A percentile compares a stretch with the other conserved stretches of the same genome.
phyloP scores from a whole-genome alignment of 2,329 filamentous ascomycete species.

The Talaromyces sp. region DNA sequence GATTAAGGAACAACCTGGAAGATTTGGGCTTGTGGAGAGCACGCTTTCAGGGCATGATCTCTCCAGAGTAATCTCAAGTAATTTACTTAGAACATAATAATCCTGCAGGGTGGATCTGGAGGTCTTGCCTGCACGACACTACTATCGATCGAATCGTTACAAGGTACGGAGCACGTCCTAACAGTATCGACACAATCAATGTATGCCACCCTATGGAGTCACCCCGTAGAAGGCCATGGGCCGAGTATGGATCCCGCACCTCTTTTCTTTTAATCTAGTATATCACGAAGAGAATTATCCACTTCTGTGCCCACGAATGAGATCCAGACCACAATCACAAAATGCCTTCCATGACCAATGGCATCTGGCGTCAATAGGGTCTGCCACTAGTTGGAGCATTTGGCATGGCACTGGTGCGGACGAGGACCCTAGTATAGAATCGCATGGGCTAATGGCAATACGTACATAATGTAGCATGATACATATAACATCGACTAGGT shows the following conservation, averaged over 20 bases:
- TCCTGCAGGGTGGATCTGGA: background rate
- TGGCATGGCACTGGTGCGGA: background rate
- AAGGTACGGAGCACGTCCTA: background rate
- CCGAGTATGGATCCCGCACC: background rate
- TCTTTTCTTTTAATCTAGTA: background rate
- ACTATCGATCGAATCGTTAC: background rate
- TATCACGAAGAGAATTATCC: background rate
- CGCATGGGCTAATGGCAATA: background rate
- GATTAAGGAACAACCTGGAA: too few relatives aligned
- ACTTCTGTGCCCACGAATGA: background rate
- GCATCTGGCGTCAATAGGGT: background rate
- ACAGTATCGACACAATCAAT: background rate
- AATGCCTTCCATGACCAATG: background rate
- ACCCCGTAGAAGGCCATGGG: background rate
- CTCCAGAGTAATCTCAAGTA: background rate
- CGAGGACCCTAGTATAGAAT: constrained; percentile 1
- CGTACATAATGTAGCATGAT: background rate
- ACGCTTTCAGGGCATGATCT: background rate
- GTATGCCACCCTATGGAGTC: background rate
- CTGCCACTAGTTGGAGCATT: constrained; percentile 6
- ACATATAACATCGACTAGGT: background rate
- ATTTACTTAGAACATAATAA: background rate
- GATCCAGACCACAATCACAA: background rate
- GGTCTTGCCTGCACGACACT: background rate
- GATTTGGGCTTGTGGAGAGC: background rate